Base-by-base conservation (phyloP, 768 basidiomycete genomes). In the Lactarius trivialis region DNA sequence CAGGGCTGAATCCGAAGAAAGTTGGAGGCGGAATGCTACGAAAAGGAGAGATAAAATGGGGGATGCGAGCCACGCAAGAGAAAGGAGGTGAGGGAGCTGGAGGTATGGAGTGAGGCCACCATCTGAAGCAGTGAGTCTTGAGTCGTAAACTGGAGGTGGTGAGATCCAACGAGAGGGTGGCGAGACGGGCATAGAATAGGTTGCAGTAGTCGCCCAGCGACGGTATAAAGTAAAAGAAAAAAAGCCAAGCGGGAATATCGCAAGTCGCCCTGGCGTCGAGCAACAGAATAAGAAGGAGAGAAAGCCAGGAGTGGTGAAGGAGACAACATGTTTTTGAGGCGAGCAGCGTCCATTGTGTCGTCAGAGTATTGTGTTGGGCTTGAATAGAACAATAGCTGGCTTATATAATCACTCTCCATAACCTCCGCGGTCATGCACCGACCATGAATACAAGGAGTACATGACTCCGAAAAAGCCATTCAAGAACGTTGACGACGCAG, bases 1-100 rank as follows among this genome's bases (percentile, higher is more conserved):
- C 69, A 89, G 80, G 4, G 92, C 84, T 14, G 87, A 81, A 24
- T 78, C 78, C 6, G 88, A 81, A 28, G 93, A 91, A 12, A 89
- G 72, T 63, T 86, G 82, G 41, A 97, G 81, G 58, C 91, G 83
- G 70, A 93, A 92, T 36, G 88, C 88, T 72, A 95, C 83, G 70
- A 98, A 90, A 66, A 93, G 72, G 61, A 98, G 84, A 28, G 93
- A 95, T 45, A 96, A 76, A 32, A 97, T 85, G 34, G 93, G 93
- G 67, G 92, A 93, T 9, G 93, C 91, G 41, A 98, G 87, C 88
- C 93, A 91, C 71, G 90, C 82, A 14, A 96, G 82, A 26, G 93
- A 92, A 33, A 96, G 82, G 51, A 93, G 80, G 69, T 95, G 86
- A 32, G 85, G 79, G 37, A 94, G 86, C 66, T 85, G 80, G 54